Conservation (phyloP, 805 yeast genomes). For the Barnettozyma sucrosica region DNA sequence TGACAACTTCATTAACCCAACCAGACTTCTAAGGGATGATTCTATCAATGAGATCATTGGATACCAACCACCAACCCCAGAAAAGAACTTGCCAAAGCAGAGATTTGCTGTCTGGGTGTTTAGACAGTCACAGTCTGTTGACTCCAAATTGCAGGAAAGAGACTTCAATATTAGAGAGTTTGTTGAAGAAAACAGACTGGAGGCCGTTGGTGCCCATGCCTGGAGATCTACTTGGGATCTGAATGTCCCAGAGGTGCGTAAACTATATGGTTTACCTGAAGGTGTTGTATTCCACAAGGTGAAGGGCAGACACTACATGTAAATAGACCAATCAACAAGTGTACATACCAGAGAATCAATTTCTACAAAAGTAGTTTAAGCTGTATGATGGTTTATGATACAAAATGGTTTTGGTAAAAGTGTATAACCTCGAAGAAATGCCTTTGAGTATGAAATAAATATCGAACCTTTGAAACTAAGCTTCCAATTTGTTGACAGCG, state of each 20-base stretch:
- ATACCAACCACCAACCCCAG: slow-evolving; percentile 83
- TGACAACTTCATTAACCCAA: slow-evolving; percentile 45
- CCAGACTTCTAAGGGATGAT: slow-evolving; percentile 28
- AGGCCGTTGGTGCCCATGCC: slow-evolving; percentile 86
- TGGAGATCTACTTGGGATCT: slow-evolving; percentile 87
- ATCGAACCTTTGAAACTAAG: slow-evolving; percentile 6
- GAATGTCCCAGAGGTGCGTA: slow-evolving; percentile 62
- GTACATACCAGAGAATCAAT: not conserved
- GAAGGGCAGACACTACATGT: slow-evolving; percentile 19
- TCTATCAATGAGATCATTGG: slow-evolving; percentile 43
- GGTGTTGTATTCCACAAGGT: slow-evolving; percentile 65
- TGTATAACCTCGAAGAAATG: not conserved
- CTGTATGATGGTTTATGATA: slow-evolving; percentile 1
- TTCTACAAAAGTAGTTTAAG: not conserved
- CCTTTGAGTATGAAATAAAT: slow-evolving; percentile 9
- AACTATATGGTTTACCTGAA: slow-evolving; percentile 60
- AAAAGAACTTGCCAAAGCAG: slow-evolving; percentile 78
- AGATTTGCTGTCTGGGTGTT: slow-evolving; percentile 88
- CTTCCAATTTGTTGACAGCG: slow-evolving; percentile 51
- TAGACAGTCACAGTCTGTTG: slow-evolving; percentile 46
- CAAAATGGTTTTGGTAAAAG: slow-evolving; percentile 5
- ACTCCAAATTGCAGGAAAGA: slow-evolving; percentile 27
- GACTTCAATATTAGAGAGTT: slow-evolving; percentile 71
- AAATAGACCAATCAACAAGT: slow-evolving; percentile 1
- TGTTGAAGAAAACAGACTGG: slow-evolving; percentile 46